phyloP scores from a whole-genome alignment of 2,329 filamentous ascomycete genomes.

The Penicillium paneum region DNA sequence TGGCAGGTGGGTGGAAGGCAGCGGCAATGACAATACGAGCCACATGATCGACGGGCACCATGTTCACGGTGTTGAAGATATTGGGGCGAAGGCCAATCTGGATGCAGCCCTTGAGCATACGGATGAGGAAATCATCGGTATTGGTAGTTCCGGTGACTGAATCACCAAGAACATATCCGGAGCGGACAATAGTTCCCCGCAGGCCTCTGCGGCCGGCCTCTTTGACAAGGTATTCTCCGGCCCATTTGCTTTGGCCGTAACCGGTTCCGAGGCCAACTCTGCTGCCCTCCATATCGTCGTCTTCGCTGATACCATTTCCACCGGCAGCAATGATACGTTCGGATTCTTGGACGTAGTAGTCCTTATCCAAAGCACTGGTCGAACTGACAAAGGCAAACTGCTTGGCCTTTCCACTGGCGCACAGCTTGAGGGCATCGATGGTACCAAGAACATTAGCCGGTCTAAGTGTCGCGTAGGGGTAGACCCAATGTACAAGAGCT shows the following conservation, averaged over 20 bases:
- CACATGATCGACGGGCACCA: slow-evolving; percentile 82
- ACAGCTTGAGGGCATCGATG: slow-evolving; percentile 71
- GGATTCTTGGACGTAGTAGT: slow-evolving; percentile 75
- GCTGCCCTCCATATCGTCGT: slow-evolving; percentile 75
- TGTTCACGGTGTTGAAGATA: slow-evolving; percentile 84
- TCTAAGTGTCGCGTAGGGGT: slow-evolving; percentile 69
- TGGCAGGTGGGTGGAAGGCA: slow-evolving; percentile 60
- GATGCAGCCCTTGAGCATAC: slow-evolving; percentile 81
- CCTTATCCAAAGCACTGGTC: slow-evolving; percentile 76
- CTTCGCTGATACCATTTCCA: slow-evolving; percentile 65
- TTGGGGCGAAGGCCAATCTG: slow-evolving; percentile 71
- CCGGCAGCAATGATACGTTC: slow-evolving; percentile 59
- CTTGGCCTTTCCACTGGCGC: slow-evolving; percentile 74
- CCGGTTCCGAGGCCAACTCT: slow-evolving; percentile 74
- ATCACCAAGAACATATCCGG: slow-evolving; percentile 82
- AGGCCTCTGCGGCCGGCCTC: slow-evolving; percentile 77
- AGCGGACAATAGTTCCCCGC: slow-evolving; percentile 69
- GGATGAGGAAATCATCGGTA: slow-evolving; percentile 86
- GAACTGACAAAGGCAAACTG: slow-evolving; percentile 77
- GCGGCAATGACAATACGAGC: slow-evolving; percentile 74
- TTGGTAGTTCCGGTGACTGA: slow-evolving; percentile 64
- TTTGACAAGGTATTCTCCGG: slow-evolving; percentile 66
- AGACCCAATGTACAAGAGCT: slow-evolving; percentile 74
- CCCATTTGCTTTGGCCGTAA: slow-evolving; percentile 92
- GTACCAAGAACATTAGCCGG: slow-evolving; percentile 78